These are phyloP conservation scores for Elsinoe ampelina DNA, from an alignment of 2,329 filamentous ascomycete genomes.

Conservation along the genomic window DNA sequence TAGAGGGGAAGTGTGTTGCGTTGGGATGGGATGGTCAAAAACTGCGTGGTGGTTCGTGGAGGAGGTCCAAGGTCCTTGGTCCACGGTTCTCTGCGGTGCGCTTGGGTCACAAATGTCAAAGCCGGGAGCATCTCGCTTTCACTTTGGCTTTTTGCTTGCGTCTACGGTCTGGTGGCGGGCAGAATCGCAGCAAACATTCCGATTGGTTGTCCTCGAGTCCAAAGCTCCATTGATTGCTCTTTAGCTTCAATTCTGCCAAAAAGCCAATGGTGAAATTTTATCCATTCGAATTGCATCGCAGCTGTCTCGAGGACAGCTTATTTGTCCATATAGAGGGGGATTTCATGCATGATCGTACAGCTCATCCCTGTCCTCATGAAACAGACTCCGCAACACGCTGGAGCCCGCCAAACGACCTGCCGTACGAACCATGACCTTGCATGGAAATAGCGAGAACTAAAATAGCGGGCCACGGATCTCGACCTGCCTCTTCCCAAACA, in stretches of 20 bases:
- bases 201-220: background rate
- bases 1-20: background rate
- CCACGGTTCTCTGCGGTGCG: too few relatives aligned
- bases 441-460: background rate
- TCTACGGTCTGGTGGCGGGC: background rate
- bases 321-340: background rate
- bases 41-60: conserved; percentile 9
- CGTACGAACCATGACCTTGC: background rate
- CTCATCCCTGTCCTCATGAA: too few relatives aligned
- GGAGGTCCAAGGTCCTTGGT: background rate
- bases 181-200: background rate
- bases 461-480: background rate
- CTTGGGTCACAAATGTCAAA: background rate
- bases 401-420: background rate
- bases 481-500: background rate
- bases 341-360: background rate
- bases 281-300: background rate
- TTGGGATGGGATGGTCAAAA: conserved; percentile 11
- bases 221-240: conserved; percentile 9
- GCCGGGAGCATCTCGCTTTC: background rate
- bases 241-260: conserved; percentile 8
- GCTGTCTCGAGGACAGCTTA: background rate
- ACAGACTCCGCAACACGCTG: too few relatives aligned
- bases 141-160: background rate
- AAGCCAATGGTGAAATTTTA: conserved; percentile 9